These are phyloP conservation scores for Venturia oleaginea DNA, from an alignment of 2,329 filamentous ascomycete species.

Conservation along the genomic window DNA sequence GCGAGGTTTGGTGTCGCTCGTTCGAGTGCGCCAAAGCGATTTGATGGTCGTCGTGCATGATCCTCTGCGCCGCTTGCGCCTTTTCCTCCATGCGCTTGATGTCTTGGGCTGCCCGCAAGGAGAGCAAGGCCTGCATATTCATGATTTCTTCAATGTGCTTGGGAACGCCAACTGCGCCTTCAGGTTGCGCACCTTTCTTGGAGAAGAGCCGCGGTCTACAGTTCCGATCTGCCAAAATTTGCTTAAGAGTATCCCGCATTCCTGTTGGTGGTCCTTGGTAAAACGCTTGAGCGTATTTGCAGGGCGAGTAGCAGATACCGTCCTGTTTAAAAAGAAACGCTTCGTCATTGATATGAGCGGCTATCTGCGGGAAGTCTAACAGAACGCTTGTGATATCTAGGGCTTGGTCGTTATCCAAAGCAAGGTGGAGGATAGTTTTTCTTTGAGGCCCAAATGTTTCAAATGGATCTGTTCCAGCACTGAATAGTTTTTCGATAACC, in stretches of 20 bases:
- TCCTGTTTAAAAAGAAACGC: constrained; percentile 6
- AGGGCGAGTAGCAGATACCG: constrained; percentile 1
- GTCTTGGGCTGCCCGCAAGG: not conserved
- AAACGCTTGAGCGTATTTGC: not conserved
- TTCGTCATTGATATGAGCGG: constrained; percentile 8
- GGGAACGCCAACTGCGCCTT: not conserved
- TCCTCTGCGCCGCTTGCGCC: not conserved
- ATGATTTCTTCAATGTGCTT: constrained; percentile 4
- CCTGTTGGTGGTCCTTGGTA: not conserved
- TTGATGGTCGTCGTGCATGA: not conserved
- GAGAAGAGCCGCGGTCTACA: constrained; percentile 2
- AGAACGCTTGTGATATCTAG: constrained; percentile 1
- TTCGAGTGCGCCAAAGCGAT: constrained; percentile 1
- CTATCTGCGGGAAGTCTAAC: constrained; percentile 8
- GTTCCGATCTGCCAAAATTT: constrained; percentile 5
- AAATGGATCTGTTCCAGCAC: not conserved
- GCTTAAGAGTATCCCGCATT: not conserved
- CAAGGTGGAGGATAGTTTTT: constrained; percentile 13
- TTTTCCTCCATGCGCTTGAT: constrained; percentile 8
- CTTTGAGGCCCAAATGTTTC: not conserved
- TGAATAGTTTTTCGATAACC: not conserved
- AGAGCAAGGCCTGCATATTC: constrained; percentile 1
- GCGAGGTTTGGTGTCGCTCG: not conserved
- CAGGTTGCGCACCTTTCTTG: not conserved
- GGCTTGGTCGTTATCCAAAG: constrained; percentile 9